Conservation (phyloP, 306 rosid species). For the Castanea mollissima region DNA sequence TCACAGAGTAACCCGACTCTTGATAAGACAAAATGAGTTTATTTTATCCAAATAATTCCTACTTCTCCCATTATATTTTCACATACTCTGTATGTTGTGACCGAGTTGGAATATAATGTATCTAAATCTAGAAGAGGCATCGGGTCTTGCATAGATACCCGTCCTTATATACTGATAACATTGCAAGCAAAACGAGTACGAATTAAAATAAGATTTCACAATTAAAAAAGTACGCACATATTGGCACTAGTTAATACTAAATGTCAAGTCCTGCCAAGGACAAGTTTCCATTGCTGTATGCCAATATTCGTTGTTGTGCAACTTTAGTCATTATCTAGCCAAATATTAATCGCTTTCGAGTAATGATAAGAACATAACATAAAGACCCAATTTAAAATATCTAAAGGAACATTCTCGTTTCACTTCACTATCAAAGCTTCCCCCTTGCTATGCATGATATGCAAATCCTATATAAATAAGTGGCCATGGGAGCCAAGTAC, state of each 20-base stretch:
- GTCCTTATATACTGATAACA: no score
- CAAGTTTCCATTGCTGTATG: conserved; percentile 46
- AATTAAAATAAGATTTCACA: background rate
- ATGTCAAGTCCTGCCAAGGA: conserved; percentile 58
- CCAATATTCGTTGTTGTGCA: conserved; percentile 44
- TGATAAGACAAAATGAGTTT: no score
- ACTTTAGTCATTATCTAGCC: background rate
- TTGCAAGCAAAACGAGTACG: background rate
- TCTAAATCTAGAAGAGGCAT: no score
- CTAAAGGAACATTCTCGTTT: conserved; percentile 47
- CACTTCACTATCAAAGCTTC: conserved; percentile 24
- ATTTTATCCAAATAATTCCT: background rate
- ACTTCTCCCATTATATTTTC: background rate
- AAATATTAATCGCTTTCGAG: conserved; percentile 36
- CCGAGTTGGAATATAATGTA: no score
- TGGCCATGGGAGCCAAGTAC: conserved; percentile 3
- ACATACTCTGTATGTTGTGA: no score
- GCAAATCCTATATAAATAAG: conserved; percentile 52
- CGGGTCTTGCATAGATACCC: no score
- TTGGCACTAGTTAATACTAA: background rate
- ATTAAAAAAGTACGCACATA: no score
- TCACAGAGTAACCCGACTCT: no score
- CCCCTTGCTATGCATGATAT: background rate
- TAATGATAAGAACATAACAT: conserved; percentile 41
- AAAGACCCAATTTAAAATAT: conserved; percentile 36